A percentile compares a stretch with the other conserved stretches of the same genome.
Conservation (phyloP, 208 protist species). For the Spongospora subterranea region DNA sequence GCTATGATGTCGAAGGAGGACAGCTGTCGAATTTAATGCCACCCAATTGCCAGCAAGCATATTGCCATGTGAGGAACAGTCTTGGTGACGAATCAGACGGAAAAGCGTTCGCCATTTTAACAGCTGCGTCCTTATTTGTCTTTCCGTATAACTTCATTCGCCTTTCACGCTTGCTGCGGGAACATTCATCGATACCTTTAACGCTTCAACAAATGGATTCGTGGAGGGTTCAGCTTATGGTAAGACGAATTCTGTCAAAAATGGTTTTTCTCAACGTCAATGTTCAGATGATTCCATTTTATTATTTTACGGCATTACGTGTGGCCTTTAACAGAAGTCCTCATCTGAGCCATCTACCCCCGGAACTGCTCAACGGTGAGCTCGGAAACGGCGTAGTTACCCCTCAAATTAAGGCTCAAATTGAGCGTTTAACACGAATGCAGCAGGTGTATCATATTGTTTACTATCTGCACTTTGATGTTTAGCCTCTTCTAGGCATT, state of each 20-base stretch:
- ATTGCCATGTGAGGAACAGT: constrained; percentile 18
- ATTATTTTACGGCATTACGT: constrained; percentile 18
- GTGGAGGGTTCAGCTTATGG: background rate
- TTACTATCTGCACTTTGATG: background rate
- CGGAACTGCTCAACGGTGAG: background rate
- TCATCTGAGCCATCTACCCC: background rate
- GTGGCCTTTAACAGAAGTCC: background rate
- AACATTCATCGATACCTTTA: background rate
- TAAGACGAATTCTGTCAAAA: background rate
- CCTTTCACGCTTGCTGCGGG: background rate
- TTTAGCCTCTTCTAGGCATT: background rate
- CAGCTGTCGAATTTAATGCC: background rate
- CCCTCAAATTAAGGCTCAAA: background rate
- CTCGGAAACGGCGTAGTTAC: background rate
- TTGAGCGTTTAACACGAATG: background rate
- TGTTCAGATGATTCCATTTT: constrained; percentile 22
- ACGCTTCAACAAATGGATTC: constrained; percentile 34
- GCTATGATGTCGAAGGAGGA: background rate
- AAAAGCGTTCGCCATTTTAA: background rate
- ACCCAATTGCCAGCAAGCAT: background rate
- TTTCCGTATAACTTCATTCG: constrained; percentile 43
- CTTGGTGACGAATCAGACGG: constrained; percentile 26
- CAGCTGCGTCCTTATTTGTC: background rate
- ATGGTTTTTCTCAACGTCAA: background rate
- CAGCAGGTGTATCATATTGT: background rate